These are phyloP conservation scores for Piloderma croceum DNA, from an alignment of 768 basidiomycete species.

Conservation along the genomic window DNA sequence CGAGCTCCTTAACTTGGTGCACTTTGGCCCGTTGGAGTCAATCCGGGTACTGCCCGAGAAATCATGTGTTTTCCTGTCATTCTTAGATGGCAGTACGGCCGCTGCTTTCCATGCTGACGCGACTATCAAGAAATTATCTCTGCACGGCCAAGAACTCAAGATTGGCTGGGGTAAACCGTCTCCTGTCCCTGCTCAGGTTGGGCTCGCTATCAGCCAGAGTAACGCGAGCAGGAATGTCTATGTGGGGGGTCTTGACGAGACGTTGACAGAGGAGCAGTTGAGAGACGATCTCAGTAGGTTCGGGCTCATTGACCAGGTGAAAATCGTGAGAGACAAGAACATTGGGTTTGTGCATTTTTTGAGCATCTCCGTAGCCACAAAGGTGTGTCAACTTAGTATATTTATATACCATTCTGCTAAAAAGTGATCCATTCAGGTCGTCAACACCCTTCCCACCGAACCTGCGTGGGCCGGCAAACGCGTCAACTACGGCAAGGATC, in stretches of 20 bases:
- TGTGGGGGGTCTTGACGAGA: constrained; percentile 87
- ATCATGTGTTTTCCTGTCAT: constrained; percentile 96
- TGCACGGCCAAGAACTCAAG: constrained; percentile 95
- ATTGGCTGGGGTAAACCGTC: constrained; percentile 98
- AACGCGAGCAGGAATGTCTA: constrained; percentile 97
- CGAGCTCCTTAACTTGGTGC: constrained; percentile 94
- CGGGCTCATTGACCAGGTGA: constrained; percentile 97
- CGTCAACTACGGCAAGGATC: constrained; percentile 98
- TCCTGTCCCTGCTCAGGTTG: constrained; percentile 80
- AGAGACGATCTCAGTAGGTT: constrained; percentile 89
- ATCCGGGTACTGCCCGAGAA: constrained; percentile 95
- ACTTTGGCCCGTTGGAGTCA: constrained; percentile 93
- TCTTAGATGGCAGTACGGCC: constrained; percentile 89
- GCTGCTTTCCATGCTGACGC: constrained; percentile 98
- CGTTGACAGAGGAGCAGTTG: constrained; percentile 84
- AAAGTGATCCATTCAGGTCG: constrained; percentile 54
- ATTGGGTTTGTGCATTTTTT: constrained; percentile 99
- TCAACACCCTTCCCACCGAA: constrained; percentile 87
- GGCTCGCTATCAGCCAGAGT: constrained; percentile 82
- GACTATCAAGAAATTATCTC: constrained; percentile 83
- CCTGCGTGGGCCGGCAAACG: constrained; percentile 93
- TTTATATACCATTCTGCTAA: constrained; percentile 2
- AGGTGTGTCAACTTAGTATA: constrained; percentile 49
- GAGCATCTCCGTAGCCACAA: constrained; percentile 89
- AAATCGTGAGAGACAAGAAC: constrained; percentile 98